Evolutionary conservation across 164 flowering plant species (phyloP).

Genomic region (Chimonanthus salicifolius): DNA sequence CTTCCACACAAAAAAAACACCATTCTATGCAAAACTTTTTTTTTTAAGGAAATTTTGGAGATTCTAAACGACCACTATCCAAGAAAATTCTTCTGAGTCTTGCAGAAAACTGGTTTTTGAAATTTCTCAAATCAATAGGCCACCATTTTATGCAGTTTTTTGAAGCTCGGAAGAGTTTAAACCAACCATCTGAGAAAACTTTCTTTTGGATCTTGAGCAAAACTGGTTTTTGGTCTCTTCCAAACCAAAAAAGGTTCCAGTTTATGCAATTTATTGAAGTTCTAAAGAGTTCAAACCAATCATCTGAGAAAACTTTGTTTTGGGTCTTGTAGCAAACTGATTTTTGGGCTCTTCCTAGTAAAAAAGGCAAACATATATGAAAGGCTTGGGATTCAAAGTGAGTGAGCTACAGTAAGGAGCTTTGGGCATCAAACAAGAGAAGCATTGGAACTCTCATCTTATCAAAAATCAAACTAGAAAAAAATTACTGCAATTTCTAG

Average conservation of each 20-base stretch:
- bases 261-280: background rate
- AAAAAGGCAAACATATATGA: background rate
- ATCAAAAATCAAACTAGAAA: too few relatives aligned
- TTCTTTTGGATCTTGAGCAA: background rate
- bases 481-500: too few relatives aligned
- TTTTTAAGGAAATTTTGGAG: background rate
- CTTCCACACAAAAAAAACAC: background rate
- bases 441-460: background rate
- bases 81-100: background rate
- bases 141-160: background rate
- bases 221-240: constrained; percentile 10
- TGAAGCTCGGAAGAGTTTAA: background rate
- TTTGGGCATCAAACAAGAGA: background rate
- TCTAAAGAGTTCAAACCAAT: constrained; percentile 3
- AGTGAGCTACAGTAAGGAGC: background rate
- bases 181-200: too few relatives aligned
- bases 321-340: background rate
- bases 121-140: background rate
- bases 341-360: background rate
- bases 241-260: background rate
- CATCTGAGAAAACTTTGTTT: constrained; percentile 3
- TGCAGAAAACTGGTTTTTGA: too few relatives aligned
- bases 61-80: background rate
- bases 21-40: constrained; percentile 3
- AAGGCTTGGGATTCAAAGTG: too few relatives aligned